Evolutionary conservation across 352 stramenopile species (phyloP).

Genomic region (Phytophthora melonis): DNA sequence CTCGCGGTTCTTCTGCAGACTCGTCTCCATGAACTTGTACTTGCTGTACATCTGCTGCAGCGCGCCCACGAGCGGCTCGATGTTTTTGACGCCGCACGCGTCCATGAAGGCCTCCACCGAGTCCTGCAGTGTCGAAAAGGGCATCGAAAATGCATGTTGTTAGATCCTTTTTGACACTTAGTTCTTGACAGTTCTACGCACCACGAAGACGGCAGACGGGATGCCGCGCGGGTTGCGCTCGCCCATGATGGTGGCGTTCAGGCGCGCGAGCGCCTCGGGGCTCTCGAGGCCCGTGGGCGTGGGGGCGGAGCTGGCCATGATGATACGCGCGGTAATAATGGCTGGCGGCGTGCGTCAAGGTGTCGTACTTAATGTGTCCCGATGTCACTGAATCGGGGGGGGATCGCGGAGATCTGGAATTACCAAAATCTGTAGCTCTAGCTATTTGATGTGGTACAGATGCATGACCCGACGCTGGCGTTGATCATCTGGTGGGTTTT

Average conservation of each 20-base stretch:
- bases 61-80: constrained; percentile 81
- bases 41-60: constrained; percentile 92
- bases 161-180: not conserved
- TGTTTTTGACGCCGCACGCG: constrained; percentile 58
- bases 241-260: constrained; percentile 79
- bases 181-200: constrained; percentile 32
- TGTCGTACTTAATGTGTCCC: not conserved
- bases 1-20: constrained; percentile 85
- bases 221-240: constrained; percentile 86
- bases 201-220: constrained; percentile 80
- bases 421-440: not conserved
- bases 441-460: not conserved
- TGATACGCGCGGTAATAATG: constrained; percentile 40
- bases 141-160: not conserved
- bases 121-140: constrained; percentile 50
- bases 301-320: constrained; percentile 43
- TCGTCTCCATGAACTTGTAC: constrained; percentile 93
- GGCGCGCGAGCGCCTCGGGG: constrained; percentile 73
- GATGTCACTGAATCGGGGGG: not conserved
- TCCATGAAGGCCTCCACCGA: constrained; percentile 78
- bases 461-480: not conserved
- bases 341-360: constrained; percentile 18
- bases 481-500: not conserved
- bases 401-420: not conserved
- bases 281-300: constrained; percentile 61